Evolutionary conservation across 768 basidiomycete genomes (phyloP).

Genomic region (Termitomyces sp.): DNA sequence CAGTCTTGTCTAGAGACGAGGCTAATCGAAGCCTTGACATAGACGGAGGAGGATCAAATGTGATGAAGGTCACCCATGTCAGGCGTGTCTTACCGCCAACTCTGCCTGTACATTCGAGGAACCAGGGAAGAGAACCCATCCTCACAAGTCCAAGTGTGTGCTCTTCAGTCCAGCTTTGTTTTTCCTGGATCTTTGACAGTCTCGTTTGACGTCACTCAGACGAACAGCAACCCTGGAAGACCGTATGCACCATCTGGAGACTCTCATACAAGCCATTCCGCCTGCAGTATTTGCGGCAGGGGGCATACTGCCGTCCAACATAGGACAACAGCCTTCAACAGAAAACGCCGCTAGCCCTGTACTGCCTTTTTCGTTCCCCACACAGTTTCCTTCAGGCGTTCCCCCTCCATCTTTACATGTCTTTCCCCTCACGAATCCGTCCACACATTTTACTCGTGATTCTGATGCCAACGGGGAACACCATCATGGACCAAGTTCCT

Average conservation of each 20-base stretch:
- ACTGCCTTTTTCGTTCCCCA: conserved; percentile 23
- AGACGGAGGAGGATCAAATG: conserved; percentile 84
- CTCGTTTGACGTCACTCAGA: conserved; percentile 28
- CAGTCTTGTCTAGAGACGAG: neutral
- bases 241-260: conserved; percentile 84
- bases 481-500: conserved; percentile 33
- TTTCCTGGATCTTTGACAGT: neutral
- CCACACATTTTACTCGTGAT: conserved; percentile 63
- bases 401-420: conserved; percentile 76
- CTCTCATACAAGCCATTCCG: conserved; percentile 79
- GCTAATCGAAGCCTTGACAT: conserved; percentile 3
- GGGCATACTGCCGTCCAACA: conserved; percentile 28
- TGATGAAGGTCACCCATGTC: conserved; percentile 86
- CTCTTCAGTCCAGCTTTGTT: conserved; percentile 1
- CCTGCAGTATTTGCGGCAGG: conserved; percentile 71
- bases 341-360: conserved; percentile 21
- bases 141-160: conserved; percentile 82
- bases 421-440: conserved; percentile 77
- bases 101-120: conserved; percentile 86
- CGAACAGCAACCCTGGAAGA: conserved; percentile 82
- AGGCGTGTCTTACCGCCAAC: conserved; percentile 78
- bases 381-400: conserved; percentile 42
- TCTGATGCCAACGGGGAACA: conserved; percentile 33
- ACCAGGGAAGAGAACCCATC: conserved; percentile 78
- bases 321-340: conserved; percentile 22